Conservation (phyloP, 495 filamentous ascomycete species). For the Aspergillus bridgeri region DNA sequence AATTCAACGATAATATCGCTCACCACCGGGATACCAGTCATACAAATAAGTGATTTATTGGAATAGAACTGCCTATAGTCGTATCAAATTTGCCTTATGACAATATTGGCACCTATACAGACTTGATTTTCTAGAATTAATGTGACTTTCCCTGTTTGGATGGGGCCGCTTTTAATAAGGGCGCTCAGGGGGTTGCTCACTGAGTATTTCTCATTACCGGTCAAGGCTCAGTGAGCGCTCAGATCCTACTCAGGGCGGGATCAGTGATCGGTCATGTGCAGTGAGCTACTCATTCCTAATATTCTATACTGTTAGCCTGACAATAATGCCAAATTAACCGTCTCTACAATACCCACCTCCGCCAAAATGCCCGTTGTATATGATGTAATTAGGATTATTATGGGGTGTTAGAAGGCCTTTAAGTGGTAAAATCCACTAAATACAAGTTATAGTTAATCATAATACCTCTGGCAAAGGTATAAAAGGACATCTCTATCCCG, state of each 20-base stretch:
- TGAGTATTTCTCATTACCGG: no score
- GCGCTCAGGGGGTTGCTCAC: no score
- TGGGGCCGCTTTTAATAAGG: no score
- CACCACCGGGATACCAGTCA: no score
- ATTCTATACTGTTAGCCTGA: conserved; percentile 7
- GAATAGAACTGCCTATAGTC: no score
- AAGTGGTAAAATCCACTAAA: conserved; percentile 4
- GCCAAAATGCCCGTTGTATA: conserved; percentile 5
- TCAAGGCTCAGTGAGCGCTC: no score
- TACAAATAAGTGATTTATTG: no score
- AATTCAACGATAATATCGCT: no score
- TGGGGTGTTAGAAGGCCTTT: conserved; percentile 7
- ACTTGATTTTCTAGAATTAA: no score
- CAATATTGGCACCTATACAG: no score
- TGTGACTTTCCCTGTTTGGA: no score
- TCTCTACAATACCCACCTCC: conserved; percentile 5
- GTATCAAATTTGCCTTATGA: no score
- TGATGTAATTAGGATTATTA: conserved; percentile 5
- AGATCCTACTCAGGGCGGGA: conserved; percentile 1
- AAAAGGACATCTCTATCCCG: conserved; percentile 5
- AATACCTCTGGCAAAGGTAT: conserved; percentile 12
- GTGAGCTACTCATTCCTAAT: conserved; percentile 7
- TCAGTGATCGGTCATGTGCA: conserved; percentile 1
- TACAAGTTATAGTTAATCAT: conserved; percentile 1
- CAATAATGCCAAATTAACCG: conserved; percentile 6